Base-by-base conservation (phyloP, 805 yeast species). In the Cyberlindnera galapagoensis region DNA sequence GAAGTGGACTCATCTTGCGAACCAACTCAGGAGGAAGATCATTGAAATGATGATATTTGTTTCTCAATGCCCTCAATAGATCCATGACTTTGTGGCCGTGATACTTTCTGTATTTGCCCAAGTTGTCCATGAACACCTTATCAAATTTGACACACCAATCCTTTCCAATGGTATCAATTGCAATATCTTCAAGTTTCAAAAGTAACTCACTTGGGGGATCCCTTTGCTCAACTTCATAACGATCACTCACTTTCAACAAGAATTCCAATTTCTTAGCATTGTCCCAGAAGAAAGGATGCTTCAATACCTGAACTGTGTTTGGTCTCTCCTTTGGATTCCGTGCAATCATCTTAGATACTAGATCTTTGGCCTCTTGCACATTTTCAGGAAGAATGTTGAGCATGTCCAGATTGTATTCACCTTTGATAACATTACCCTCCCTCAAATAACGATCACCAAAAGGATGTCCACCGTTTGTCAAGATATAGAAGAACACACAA, bases 31-130 rank as follows among this genome's bases (percentile, higher is more conserved):
- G 67, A 1, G 96, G 95, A 51, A 88, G 60, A 54, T 92, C 98
- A 59, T 86, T 86, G 56, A 71, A 90, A 56, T 92, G 99, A 56
- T 92, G 97, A 50, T 85, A 80, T 56, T 92, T 92, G 61, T 92
- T 92, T 47, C 99, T 69, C 45, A 92, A 57, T 0, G 96, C 96
- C 37, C 99, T 65, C 37, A 92, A 59, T 31, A 92, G 60, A 54
- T 92, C 98, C 77, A 87, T 75, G 28, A 92, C 58, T 46, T 77
- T 82, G 36, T 71, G 75, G 1, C 81, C 71, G 42, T 80, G 80
- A 55, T 92, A 92, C 56, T 86, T 88, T 46, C 99, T 70, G 54
- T 86, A 92, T 51, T 84, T 85, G 13, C 95, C 96, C 42, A 92
- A 65, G 51, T 90, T 87, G 19, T 79, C 83, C 62, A 84, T 67